These are phyloP conservation scores for Glycine latifolia DNA, from an alignment of 306 rosid genomes.

Conservation along the genomic window DNA sequence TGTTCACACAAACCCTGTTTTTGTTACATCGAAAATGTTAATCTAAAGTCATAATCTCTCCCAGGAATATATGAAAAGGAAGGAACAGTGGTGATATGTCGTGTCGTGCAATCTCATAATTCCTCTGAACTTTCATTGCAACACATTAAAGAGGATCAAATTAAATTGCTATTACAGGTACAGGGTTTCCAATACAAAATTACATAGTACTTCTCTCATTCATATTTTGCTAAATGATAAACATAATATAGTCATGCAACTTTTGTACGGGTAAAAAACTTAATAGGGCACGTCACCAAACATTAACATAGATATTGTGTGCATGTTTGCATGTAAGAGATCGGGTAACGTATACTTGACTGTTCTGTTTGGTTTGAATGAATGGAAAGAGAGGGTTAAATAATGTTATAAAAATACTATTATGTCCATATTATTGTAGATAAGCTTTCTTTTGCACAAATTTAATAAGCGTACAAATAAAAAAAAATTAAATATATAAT, in stretches of 20 bases:
- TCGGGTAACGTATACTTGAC: neutral
- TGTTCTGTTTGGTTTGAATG: too few relatives aligned
- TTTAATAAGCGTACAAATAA: too few relatives aligned
- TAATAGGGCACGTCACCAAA: neutral
- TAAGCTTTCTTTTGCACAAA: too few relatives aligned
- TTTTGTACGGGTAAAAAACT: neutral
- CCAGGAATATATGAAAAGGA: constrained; percentile 52
- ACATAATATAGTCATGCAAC: neutral
- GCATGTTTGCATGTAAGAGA: constrained; percentile 25
- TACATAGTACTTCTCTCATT: neutral
- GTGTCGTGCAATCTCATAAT: constrained; percentile 47
- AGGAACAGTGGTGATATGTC: constrained; percentile 41
- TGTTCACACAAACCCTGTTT: constrained; percentile 31
- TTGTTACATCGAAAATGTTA: constrained; percentile 40
- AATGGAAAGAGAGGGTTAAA: too few relatives aligned
- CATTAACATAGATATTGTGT: neutral
- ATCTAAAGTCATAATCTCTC: constrained; percentile 41
- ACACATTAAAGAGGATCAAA: constrained; percentile 32
- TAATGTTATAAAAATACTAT: too few relatives aligned
- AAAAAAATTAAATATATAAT: too few relatives aligned
- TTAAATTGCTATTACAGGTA: constrained; percentile 13
- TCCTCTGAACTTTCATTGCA: constrained; percentile 18
- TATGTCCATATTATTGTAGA: too few relatives aligned
- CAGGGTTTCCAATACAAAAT: neutral
- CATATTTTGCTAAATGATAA: neutral